phyloP scores from a whole-genome alignment of 129 eudicot species.

The Glebionis coronaria region DNA sequence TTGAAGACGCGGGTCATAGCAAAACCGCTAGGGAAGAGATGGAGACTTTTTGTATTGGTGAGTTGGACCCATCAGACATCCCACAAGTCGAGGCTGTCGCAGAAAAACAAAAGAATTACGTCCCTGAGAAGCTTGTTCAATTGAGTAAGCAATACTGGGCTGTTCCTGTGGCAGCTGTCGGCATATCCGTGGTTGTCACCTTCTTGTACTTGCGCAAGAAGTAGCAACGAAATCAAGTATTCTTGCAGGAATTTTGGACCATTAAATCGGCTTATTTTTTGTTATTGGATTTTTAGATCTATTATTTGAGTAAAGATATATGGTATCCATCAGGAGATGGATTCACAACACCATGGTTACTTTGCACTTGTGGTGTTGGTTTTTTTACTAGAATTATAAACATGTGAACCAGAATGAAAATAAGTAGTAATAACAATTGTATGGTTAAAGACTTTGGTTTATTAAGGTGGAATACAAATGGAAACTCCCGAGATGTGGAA shows the following conservation, averaged over 20 bases:
- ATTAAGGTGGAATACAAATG: too few species aligned
- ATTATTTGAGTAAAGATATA: constrained; percentile 27
- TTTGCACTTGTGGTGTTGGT: not conserved
- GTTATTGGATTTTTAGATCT: constrained; percentile 22
- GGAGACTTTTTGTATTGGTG: constrained; percentile 78
- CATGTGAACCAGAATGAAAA: not conserved
- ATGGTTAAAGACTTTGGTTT: not conserved
- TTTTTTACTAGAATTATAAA: constrained; percentile 8
- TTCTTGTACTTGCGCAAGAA: constrained; percentile 58
- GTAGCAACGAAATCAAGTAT: constrained; percentile 19
- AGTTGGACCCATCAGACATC: constrained; percentile 55
- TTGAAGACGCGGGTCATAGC: constrained; percentile 98
- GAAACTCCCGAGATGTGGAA: too few species aligned
- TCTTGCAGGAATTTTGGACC: constrained; percentile 13
- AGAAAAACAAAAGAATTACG: constrained; percentile 35
- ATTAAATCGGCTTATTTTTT: constrained; percentile 7
- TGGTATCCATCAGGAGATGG: constrained; percentile 18
- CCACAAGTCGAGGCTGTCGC: constrained; percentile 51
- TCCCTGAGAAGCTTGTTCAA: constrained; percentile 41
- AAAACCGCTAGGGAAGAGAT: constrained; percentile 71
- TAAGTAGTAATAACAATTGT: not conserved
- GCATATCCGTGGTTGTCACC: constrained; percentile 56
- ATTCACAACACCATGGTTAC: constrained; percentile 8
- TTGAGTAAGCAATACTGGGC: constrained; percentile 65
- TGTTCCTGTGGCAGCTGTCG: constrained; percentile 56